Conservation (phyloP, 305 asterid species). For the Rubia occidens region DNA sequence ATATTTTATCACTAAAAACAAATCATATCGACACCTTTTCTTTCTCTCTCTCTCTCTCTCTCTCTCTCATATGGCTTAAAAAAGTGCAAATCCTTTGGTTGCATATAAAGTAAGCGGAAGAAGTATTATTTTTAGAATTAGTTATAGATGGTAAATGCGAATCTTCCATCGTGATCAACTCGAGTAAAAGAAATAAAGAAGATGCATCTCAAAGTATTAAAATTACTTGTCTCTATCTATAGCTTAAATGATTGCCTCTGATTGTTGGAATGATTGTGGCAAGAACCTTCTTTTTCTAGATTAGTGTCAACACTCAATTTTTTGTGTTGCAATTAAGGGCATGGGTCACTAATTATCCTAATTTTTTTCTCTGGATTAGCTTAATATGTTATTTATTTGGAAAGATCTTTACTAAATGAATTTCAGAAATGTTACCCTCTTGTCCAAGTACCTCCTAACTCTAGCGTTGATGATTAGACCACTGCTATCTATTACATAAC, state of each 20-base stretch:
- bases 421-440: background rate
- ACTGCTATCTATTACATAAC: background rate
- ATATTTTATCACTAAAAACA: no score
- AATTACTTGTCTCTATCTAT: background rate
- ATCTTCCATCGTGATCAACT: background rate
- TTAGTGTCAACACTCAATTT: background rate
- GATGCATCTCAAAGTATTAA: background rate
- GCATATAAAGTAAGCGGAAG: background rate
- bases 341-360: no score
- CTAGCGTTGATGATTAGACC: background rate
- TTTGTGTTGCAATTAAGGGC: background rate
- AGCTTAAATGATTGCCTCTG: background rate
- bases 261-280: background rate
- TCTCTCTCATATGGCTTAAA: background rate
- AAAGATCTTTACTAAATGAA: background rate
- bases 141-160: background rate
- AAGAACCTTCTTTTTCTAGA: background rate
- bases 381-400: no score
- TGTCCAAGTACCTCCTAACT: background rate
- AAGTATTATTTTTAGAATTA: background rate
- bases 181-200: background rate
- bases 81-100: background rate
- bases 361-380: no score
- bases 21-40: background rate
- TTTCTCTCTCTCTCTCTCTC: no score